Base-by-base conservation (phyloP, 192 early-diverging fungal genomes). In the Pilaira anomala region DNA sequence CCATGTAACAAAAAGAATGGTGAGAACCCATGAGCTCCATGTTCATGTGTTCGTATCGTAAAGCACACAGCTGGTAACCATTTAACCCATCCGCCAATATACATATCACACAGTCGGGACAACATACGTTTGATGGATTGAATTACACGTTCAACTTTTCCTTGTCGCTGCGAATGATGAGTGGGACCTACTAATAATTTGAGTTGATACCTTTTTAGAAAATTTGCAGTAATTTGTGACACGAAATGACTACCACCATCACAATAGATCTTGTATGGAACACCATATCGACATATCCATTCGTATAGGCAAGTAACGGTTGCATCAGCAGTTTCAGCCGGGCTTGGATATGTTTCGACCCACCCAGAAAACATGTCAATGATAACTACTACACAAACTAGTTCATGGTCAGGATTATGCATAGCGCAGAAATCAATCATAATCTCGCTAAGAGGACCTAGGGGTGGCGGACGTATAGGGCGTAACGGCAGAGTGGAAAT, bases 351-450 rank as follows among this genome's bases (percentile, higher is more conserved):
- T 4, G 6, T 3, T 33, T 54, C 29, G 2, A 54, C n/a, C 52
- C 52, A 54, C 3, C 52, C 52, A 26, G 52, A 11, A 54, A 54
- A 54, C 52, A 54, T 54, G 29, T 54, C 52, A 33, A 54, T 54
- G 8, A 54, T 54, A 1, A 54, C 52, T 16, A 54, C 5, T 33
- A 54, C 25, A 33, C 16, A n/a, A 26, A 28, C 12, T 3, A 28
- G 7, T 33, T 25, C 28, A 14, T 19, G 29, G 2, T 45, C 42
- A 16, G 42, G 3, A 3, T 4, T 4, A 13, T 25, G 52, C 3
- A 54, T 1, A 11, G 52, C 13, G n/a, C 25, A 54, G 25, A 54
- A 54, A 18, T 54, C 52, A 19, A 54, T 54, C 52, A 54, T 54
- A 33, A 54, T 12, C n/a, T 54, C 29, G 26, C 6, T 14, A 8